phyloP scores from a whole-genome alignment of 2,329 filamentous ascomycete genomes.

The Pseudogymnoascus sp. region DNA sequence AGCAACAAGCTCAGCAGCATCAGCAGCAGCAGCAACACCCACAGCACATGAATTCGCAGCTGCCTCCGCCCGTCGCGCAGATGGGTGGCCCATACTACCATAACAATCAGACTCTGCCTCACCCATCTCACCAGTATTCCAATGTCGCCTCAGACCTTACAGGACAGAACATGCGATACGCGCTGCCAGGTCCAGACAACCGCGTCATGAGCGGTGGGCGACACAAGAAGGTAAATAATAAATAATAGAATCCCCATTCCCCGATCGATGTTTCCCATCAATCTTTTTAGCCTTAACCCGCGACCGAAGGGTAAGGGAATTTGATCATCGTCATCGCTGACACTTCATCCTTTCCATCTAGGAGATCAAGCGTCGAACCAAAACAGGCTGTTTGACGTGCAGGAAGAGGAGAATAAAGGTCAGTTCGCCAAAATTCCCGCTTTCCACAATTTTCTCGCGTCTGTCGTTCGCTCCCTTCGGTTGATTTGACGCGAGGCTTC shows the following conservation, averaged over 20 bases:
- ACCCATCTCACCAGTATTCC: conserved; percentile 39
- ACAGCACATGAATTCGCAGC: conserved; percentile 42
- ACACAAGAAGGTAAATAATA: conserved; percentile 41
- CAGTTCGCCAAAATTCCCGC: conserved; percentile 27
- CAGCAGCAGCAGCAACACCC: conserved; percentile 16
- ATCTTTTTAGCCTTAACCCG: conserved; percentile 4
- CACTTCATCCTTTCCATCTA: conserved; percentile 25
- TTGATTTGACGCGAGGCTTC: conserved; percentile 24
- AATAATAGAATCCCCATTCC: conserved; percentile 7
- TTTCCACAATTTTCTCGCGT: conserved; percentile 16
- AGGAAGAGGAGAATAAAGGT: conserved; percentile 67
- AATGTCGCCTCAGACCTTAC: conserved; percentile 39
- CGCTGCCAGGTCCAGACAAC: conserved; percentile 44
- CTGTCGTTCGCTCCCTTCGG: conserved; percentile 20
- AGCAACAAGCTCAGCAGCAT: background rate
- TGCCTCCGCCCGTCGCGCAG: conserved; percentile 44
- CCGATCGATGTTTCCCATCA: background rate
- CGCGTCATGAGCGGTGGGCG: conserved; percentile 52
- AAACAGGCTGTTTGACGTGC: conserved; percentile 62
- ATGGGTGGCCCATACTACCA: conserved; percentile 43
- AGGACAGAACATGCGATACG: conserved; percentile 43
- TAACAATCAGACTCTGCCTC: conserved; percentile 30
- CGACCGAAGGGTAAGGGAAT: background rate
- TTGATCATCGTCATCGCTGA: conserved; percentile 6
- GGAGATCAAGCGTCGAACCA: conserved; percentile 68